phyloP scores from a whole-genome alignment of 2,329 filamentous ascomycete species.

The Bimuria novae-zelandiae region DNA sequence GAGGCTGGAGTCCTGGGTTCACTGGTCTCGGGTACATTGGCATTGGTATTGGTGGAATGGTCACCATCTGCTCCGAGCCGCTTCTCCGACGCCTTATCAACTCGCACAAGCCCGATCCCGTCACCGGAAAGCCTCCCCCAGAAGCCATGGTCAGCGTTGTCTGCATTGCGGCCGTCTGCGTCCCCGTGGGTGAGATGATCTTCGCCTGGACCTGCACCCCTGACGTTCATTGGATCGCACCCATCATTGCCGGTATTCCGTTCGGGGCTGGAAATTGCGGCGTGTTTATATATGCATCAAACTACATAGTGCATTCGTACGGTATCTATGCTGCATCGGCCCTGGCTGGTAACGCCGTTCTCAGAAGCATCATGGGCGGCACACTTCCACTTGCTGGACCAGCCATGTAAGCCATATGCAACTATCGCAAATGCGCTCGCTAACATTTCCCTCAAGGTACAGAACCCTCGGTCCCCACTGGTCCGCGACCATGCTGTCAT shows the following conservation, averaged over 20 bases:
- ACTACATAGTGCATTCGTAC: constrained; percentile 79
- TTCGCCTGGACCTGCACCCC: constrained; percentile 88
- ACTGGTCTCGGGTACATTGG: constrained; percentile 80
- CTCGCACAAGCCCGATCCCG: constrained; percentile 72
- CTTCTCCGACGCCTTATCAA: constrained; percentile 79
- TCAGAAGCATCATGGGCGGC: constrained; percentile 75
- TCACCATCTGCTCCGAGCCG: constrained; percentile 63
- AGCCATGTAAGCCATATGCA: constrained; percentile 53
- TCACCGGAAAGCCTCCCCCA: constrained; percentile 72
- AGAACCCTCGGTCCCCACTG: constrained; percentile 70
- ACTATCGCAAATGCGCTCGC: not conserved
- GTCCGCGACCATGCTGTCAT: constrained; percentile 75
- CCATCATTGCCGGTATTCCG: constrained; percentile 76
- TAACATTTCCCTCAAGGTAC: constrained; percentile 53
- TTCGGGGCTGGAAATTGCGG: constrained; percentile 78
- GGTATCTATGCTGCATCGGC: constrained; percentile 82
- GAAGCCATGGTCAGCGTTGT: constrained; percentile 83
- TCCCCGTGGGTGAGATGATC: constrained; percentile 78
- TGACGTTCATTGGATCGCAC: constrained; percentile 79
- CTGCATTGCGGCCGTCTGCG: constrained; percentile 74
- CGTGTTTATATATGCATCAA: constrained; percentile 81
- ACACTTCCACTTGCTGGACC: constrained; percentile 75
- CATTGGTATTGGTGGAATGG: constrained; percentile 61
- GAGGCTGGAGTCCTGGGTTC: constrained; percentile 76
- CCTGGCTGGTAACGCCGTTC: constrained; percentile 77